These are phyloP conservation scores for Tuber magnatum DNA, from an alignment of 495 filamentous ascomycete species.

Conservation along the genomic window DNA sequence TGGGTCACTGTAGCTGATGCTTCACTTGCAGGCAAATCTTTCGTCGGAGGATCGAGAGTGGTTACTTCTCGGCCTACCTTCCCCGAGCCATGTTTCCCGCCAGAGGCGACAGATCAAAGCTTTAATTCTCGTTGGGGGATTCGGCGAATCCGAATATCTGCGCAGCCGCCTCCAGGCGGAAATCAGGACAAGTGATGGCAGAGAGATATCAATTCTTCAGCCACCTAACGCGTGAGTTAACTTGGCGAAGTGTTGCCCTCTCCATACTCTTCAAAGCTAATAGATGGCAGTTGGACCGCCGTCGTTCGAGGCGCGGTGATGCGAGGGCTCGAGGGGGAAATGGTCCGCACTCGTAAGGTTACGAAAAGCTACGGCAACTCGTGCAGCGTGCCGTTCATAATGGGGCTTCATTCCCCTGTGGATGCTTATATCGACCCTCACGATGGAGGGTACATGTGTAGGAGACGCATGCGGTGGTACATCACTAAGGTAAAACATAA, in stretches of 20 bases:
- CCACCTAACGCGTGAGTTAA: conserved; percentile 21
- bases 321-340: conserved; percentile 43
- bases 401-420: conserved; percentile 12
- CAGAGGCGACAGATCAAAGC: conserved; percentile 3
- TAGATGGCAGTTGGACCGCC: conserved; percentile 15
- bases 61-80: too few relatives aligned
- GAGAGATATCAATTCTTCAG: conserved; percentile 15
- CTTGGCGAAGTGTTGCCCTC: neutral
- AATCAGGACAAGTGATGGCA: conserved; percentile 7
- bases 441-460: conserved; percentile 69
- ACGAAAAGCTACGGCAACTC: conserved; percentile 59
- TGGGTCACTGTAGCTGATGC: too few relatives aligned
- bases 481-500: conserved; percentile 42
- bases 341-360: conserved; percentile 60
- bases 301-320: conserved; percentile 19
- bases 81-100: too few relatives aligned
- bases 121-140: conserved; percentile 25
- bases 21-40: too few relatives aligned
- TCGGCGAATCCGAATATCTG: conserved; percentile 27
- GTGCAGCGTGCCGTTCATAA: conserved; percentile 50
- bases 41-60: too few relatives aligned
- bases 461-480: conserved; percentile 70
- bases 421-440: conserved; percentile 44
- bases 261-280: neutral
- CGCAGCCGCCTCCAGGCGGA: conserved; percentile 5